Conservation (phyloP, 371 early-diverging fungal genomes). For the Coemansia sp. region DNA sequence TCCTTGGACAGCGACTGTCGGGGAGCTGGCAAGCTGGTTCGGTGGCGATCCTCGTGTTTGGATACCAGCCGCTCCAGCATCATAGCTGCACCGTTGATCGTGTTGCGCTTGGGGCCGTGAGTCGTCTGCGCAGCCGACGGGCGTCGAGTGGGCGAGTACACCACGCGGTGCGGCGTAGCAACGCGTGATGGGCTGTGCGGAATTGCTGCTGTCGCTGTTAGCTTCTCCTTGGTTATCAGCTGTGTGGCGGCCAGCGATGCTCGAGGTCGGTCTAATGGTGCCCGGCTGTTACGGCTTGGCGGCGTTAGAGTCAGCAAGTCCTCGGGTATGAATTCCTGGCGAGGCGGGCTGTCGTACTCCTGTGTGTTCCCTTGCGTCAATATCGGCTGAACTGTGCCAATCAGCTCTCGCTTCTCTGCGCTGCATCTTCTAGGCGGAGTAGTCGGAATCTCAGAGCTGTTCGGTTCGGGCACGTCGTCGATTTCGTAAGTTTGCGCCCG, state of each 20-base stretch:
- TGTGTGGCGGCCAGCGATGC: conserved; percentile 11
- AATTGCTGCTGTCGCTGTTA: background rate
- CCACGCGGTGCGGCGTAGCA: conserved; percentile 44
- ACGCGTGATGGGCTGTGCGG: conserved; percentile 37
- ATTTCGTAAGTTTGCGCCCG: conserved; percentile 36
- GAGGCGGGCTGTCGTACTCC: conserved; percentile 7
- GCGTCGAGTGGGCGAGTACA: conserved; percentile 34
- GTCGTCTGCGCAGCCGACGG: conserved; percentile 11
- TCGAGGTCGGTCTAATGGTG: background rate
- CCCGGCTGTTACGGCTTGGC: background rate
- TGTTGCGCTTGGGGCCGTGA: conserved; percentile 2
- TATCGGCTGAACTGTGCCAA: background rate
- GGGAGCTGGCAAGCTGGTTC: conserved; percentile 2
- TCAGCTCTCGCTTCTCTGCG: background rate
- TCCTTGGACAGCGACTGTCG: conserved; percentile 9
- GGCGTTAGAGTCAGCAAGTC: background rate
- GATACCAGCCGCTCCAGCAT: background rate
- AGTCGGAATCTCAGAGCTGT: background rate
- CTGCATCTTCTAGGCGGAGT: conserved; percentile 5
- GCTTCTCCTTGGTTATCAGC: background rate
- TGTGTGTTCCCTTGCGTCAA: conserved; percentile 3
- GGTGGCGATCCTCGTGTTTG: background rate
- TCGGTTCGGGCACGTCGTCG: conserved; percentile 16
- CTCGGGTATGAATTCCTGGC: background rate
- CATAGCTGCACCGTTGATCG: background rate